Conservation (phyloP, 768 basidiomycete species). For the Mycena epipterygia region DNA sequence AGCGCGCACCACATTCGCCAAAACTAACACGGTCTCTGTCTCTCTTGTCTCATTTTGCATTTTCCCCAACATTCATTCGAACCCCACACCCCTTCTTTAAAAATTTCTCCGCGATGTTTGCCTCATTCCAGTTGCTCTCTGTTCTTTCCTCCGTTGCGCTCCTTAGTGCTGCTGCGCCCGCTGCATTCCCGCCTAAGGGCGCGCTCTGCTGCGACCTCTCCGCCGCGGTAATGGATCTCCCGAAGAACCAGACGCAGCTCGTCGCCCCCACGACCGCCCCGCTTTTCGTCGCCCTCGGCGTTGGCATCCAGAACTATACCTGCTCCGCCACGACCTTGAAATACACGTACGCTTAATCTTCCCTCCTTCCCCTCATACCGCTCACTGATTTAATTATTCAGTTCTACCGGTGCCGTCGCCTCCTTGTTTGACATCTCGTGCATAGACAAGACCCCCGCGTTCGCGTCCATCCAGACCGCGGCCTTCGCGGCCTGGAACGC, state of each 20-base stretch:
- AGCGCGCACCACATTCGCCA: no score
- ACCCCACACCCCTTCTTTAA: background rate
- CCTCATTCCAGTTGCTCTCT: slow-evolving; percentile 41
- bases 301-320: slow-evolving; percentile 61
- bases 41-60: background rate
- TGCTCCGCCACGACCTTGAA: slow-evolving; percentile 48
- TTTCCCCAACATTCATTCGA: slow-evolving; percentile 29
- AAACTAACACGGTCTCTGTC: no score
- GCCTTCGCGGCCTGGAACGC: slow-evolving; percentile 39
- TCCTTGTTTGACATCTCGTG: slow-evolving; percentile 59
- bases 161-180: slow-evolving; percentile 36
- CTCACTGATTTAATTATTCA: slow-evolving; percentile 35
- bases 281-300: slow-evolving; percentile 57
- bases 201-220: slow-evolving; percentile 42
- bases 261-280: slow-evolving; percentile 51
- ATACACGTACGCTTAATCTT: slow-evolving; percentile 51
- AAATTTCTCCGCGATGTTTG: slow-evolving; percentile 34
- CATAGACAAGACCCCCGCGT: slow-evolving; percentile 44
- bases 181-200: slow-evolving; percentile 24
- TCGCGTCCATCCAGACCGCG: slow-evolving; percentile 33
- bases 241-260: slow-evolving; percentile 47
- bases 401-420: slow-evolving; percentile 41
- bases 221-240: slow-evolving; percentile 39
- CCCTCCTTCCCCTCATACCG: background rate
- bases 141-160: slow-evolving; percentile 38